phyloP scores from a whole-genome alignment of 2,329 filamentous ascomycete species.

The Zalaria obscura region DNA sequence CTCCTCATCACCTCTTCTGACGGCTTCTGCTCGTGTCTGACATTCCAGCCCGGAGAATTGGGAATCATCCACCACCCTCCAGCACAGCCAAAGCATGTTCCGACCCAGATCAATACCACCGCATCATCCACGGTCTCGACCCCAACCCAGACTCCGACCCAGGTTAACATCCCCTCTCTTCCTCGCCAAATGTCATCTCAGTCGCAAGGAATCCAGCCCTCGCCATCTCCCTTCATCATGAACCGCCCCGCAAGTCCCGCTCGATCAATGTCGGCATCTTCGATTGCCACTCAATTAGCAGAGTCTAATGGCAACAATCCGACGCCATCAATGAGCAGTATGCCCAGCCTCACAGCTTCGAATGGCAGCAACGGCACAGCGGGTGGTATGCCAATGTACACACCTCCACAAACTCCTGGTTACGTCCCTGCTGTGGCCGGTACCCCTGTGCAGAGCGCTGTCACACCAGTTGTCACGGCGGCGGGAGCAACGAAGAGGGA shows the following conservation, averaged over 20 bases:
- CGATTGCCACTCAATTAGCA: slow-evolving; percentile 6
- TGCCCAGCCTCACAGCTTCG: slow-evolving; percentile 63
- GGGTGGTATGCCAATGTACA: slow-evolving; percentile 56
- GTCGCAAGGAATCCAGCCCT: slow-evolving; percentile 2
- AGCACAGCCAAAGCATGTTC: slow-evolving; percentile 20
- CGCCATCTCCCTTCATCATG: slow-evolving; percentile 5
- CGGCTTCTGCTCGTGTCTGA: slow-evolving; percentile 87
- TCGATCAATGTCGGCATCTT: slow-evolving; percentile 6
- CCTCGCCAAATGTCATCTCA: slow-evolving; percentile 7
- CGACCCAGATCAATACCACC: slow-evolving; percentile 17
- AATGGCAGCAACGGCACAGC: slow-evolving; percentile 40
- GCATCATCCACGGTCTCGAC: slow-evolving; percentile 20
- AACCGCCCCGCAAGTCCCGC: slow-evolving; percentile 7
- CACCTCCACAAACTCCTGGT: slow-evolving; percentile 77
- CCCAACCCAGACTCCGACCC: slow-evolving; percentile 7
- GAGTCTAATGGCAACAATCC: slow-evolving; percentile 52
- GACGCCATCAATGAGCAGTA: slow-evolving; percentile 59
- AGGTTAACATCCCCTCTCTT: slow-evolving; percentile 2
- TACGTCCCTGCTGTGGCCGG: slow-evolving; percentile 30
- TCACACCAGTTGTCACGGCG: neutral
- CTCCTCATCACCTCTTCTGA: slow-evolving; percentile 95
- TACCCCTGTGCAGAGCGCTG: slow-evolving; percentile 12
- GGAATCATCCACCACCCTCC: slow-evolving; percentile 68
- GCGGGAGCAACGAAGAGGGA: slow-evolving; percentile 18
- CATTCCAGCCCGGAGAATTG: slow-evolving; percentile 71